Evolutionary conservation across 352 stramenopile genomes (phyloP).

Genomic region (Phytophthora constricta): DNA sequence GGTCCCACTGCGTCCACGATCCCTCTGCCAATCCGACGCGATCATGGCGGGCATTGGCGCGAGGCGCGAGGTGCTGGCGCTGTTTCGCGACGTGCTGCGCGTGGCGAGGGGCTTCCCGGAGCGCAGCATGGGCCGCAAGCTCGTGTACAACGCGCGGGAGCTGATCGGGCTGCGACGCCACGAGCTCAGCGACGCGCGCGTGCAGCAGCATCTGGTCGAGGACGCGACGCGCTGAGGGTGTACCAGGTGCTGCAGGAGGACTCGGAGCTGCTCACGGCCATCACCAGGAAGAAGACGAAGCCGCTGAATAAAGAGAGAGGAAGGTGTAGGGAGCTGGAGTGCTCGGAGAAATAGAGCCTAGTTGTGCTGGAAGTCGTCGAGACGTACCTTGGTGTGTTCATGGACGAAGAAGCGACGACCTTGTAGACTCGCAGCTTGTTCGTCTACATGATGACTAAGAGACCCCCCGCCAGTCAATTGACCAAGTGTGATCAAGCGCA

Average conservation of each 20-base stretch:
- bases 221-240: slow-evolving; percentile 61
- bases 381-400: no score
- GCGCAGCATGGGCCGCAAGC: slow-evolving; percentile 69
- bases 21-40: slow-evolving; percentile 27
- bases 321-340: background rate
- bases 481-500: slow-evolving; percentile 2
- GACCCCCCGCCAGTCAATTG: slow-evolving; percentile 19
- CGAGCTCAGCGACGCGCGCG: slow-evolving; percentile 47
- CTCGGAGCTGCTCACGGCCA: slow-evolving; percentile 51
- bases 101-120: slow-evolving; percentile 62
- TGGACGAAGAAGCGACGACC: no score
- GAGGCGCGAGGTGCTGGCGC: slow-evolving; percentile 60
- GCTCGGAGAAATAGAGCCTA: background rate
- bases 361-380: background rate
- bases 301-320: background rate
- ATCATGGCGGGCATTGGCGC: slow-evolving; percentile 34
- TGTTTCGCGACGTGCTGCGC: slow-evolving; percentile 66
- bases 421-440: no score
- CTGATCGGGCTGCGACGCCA: slow-evolving; percentile 64
- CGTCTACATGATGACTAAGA: no score
- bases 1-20: background rate
- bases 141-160: slow-evolving; percentile 79
- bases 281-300: slow-evolving; percentile 57
- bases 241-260: slow-evolving; percentile 63
- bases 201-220: slow-evolving; percentile 55